These are phyloP conservation scores for Lachancea nothofagi DNA, from an alignment of 805 yeast species.

Conservation along the genomic window DNA sequence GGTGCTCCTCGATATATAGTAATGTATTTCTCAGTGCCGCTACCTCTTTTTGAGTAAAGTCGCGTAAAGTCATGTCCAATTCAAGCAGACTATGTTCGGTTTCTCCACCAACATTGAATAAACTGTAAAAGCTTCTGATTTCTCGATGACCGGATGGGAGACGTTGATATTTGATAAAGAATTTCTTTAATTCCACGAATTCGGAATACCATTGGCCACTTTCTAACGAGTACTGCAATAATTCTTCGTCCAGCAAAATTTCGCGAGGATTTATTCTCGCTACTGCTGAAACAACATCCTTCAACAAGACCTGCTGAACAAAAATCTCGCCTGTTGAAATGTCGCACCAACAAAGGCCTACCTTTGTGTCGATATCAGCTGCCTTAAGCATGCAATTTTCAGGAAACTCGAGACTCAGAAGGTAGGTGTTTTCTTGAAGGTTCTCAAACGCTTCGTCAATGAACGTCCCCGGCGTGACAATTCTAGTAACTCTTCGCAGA, in stretches of 20 bases:
- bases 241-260: slow-evolving; percentile 50
- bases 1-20: slow-evolving; percentile 63
- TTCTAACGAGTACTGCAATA: slow-evolving; percentile 37
- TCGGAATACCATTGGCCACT: slow-evolving; percentile 53
- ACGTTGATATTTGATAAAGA: slow-evolving; percentile 49
- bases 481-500: slow-evolving; percentile 66
- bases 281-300: slow-evolving; percentile 61
- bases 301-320: slow-evolving; percentile 57
- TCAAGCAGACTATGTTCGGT: slow-evolving; percentile 21
- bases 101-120: slow-evolving; percentile 32
- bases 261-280: slow-evolving; percentile 80
- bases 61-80: slow-evolving; percentile 23
- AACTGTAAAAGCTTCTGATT: slow-evolving; percentile 33
- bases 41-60: slow-evolving; percentile 43
- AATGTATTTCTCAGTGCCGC: slow-evolving; percentile 59
- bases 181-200: slow-evolving; percentile 52
- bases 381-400: slow-evolving; percentile 37
- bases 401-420: slow-evolving; percentile 62
- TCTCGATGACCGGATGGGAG: slow-evolving; percentile 39
- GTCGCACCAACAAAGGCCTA: slow-evolving; percentile 88
- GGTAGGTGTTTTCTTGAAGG: slow-evolving; percentile 61
- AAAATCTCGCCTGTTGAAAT: slow-evolving; percentile 74
- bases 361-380: slow-evolving; percentile 35
- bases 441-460: slow-evolving; percentile 82
- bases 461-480: slow-evolving; percentile 89